Evolutionary conservation across 2,329 filamentous ascomycete species (phyloP).

Genomic region (Ceratocystis variospora): DNA sequence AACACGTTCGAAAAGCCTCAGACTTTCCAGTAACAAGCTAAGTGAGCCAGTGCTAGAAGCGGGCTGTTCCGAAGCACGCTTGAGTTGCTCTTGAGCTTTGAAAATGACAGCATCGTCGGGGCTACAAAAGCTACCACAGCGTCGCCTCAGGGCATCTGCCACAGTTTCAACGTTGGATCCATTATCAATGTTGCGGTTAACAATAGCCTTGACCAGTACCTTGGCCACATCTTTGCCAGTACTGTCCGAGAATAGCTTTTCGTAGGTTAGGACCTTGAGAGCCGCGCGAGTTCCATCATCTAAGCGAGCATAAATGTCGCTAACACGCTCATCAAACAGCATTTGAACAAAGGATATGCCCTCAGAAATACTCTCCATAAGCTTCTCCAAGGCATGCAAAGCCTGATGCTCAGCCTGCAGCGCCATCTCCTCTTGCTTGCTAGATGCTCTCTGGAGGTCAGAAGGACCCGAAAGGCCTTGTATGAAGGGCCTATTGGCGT

Average conservation of each 20-base stretch:
- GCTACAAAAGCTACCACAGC: constrained; percentile 95
- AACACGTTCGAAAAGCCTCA: constrained; percentile 78
- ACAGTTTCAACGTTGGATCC: constrained; percentile 96
- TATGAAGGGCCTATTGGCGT: constrained; percentile 78
- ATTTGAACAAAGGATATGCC: constrained; percentile 93
- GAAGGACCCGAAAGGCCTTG: constrained; percentile 87
- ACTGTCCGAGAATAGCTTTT: constrained; percentile 67
- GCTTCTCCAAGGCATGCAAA: constrained; percentile 67
- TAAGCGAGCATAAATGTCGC: constrained; percentile 70
- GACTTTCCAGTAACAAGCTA: constrained; percentile 72
- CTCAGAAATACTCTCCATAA: constrained; percentile 85
- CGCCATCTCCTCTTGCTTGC: constrained; percentile 79
- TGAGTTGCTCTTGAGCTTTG: constrained; percentile 91
- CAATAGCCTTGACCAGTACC: constrained; percentile 89
- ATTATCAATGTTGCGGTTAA: constrained; percentile 93
- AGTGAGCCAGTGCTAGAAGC: constrained; percentile 63
- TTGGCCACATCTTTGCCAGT: constrained; percentile 82
- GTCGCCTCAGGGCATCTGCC: constrained; percentile 77
- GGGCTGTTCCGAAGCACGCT: constrained; percentile 69
- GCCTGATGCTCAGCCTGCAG: constrained; percentile 90
- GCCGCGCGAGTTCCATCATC: constrained; percentile 55
- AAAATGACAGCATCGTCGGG: constrained; percentile 95
- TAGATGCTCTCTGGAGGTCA: constrained; percentile 61
- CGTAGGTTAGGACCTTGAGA: constrained; percentile 68
- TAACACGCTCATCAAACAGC: constrained; percentile 82